phyloP scores from a whole-genome alignment of 768 basidiomycete genomes.

The Cyclocybe cylindracea region DNA sequence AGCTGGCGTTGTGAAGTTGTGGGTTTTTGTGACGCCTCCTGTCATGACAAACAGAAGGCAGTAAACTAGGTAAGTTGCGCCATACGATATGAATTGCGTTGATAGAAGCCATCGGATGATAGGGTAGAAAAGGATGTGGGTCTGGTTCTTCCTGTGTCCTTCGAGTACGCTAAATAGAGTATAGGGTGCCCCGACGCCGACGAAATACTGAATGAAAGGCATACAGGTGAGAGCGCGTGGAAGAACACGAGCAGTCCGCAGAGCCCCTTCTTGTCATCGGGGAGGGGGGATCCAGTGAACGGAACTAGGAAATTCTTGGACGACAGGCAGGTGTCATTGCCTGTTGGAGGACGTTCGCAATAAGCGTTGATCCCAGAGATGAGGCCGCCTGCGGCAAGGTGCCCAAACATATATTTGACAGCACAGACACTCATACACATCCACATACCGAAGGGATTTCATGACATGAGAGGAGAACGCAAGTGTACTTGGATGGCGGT shows the following conservation, averaged over 20 bases:
- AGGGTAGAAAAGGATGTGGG: constrained; percentile 36
- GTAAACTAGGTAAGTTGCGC: constrained; percentile 42
- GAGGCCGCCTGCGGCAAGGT: no score
- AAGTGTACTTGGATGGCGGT: no score
- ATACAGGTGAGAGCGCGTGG: constrained; percentile 32
- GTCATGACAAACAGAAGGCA: constrained; percentile 42
- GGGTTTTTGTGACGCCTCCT: constrained; percentile 14
- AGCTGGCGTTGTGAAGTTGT: constrained; percentile 13
- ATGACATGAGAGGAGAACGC: no score
- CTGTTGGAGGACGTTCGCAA: no score
- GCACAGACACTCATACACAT: no score
- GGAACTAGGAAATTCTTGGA: background rate
- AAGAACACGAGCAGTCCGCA: constrained; percentile 48
- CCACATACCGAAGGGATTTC: no score
- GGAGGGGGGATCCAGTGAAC: background rate
- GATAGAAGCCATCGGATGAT: constrained; percentile 32
- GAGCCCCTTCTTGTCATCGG: constrained; percentile 29
- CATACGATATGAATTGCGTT: constrained; percentile 40
- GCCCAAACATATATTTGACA: no score
- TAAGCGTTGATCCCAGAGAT: no score
- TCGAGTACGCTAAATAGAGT: constrained; percentile 40
- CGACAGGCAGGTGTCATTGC: no score
- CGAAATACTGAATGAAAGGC: constrained; percentile 33
- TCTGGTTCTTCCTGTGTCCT: constrained; percentile 32
- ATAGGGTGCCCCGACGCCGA: constrained; percentile 27